These are phyloP conservation scores for Neltuma alba DNA, from an alignment of 306 rosid species.

Conservation along the genomic window DNA sequence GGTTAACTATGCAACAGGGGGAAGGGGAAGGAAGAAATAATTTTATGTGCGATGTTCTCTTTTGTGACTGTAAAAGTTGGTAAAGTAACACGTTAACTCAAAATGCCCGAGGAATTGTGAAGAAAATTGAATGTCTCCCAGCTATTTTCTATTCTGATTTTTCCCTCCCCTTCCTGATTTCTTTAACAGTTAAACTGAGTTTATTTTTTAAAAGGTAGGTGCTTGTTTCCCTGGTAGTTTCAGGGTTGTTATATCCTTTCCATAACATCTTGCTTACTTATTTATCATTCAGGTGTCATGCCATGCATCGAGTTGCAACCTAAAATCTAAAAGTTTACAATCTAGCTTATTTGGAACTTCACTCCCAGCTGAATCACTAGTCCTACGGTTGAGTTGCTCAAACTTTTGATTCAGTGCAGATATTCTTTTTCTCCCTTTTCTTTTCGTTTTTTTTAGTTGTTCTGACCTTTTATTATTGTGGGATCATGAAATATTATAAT, in stretches of 20 bases:
- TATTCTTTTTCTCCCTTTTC: conserved; percentile 20
- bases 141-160: neutral
- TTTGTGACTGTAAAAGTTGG: neutral
- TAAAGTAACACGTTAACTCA: neutral
- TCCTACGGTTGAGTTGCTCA: conserved; percentile 64
- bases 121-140: neutral
- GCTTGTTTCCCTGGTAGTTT: neutral
- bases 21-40: neutral
- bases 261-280: neutral
- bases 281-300: conserved; percentile 55
- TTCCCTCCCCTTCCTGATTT: neutral
- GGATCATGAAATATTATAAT: conserved; percentile 16
- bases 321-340: conserved; percentile 44
- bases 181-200: neutral
- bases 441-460: conserved; percentile 9
- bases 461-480: conserved; percentile 8
- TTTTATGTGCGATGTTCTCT: neutral
- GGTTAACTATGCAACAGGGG: conserved; percentile 22
- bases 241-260: neutral
- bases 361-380: conserved; percentile 54
- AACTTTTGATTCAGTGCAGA: conserved; percentile 3
- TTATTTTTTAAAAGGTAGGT: neutral
- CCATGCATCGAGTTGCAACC: conserved; percentile 45
- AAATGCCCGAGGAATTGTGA: neutral
- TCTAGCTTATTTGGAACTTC: conserved; percentile 61